Evolutionary conservation across 257 asterid genomes (phyloP), one percentile per base, ranked within the genome.

Genomic region (Cinchona pubescens): DNA sequence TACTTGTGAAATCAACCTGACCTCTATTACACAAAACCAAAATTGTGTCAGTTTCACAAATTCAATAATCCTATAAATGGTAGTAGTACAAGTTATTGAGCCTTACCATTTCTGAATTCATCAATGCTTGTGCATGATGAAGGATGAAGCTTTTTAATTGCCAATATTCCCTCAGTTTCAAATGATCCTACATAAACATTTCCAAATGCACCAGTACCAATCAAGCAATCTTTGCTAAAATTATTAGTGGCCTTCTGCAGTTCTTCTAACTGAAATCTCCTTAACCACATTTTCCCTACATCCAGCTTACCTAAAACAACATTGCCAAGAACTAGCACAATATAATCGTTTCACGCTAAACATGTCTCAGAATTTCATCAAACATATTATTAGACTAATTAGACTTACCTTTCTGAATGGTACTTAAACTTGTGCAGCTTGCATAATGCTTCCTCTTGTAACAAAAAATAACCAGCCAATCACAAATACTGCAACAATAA

Each of bases 181-280:
- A 92, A 88, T 5, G 83, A 76, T 35, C 94, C 97, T n/a, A 77
- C 38, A 73, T 90, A 92, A 34, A 92, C 92, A 64, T 90, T 83
- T 35, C 92, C 94, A 80, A 87, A 92, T 18, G 92, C 93, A 35
- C 96, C 97, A 37, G 73, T 76, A 1, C 97, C 97, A 23, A 90
- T 81, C 74, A 88, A 77, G 78, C 83, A 87, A 12, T 74, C 85
- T 45, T 68, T 15, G 87, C 96, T 86, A 81, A 92, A 92, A 82
- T 92, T 88, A 21, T 90, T 70, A 15, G 97, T 88, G 35, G 96
- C 94, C 79, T 83, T 90, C 77, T 79, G 75, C 16, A 91, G 53
- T 56, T 90, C 94, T 78, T 86, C 88, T 49, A 87, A 65, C n/a
- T 66, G 74, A 75, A 86, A 91, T 5, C 49, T 74, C 86, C 84